Evolutionary conservation across 768 basidiomycete genomes (phyloP).

Genomic region (Gloeostereum incarnatum): DNA sequence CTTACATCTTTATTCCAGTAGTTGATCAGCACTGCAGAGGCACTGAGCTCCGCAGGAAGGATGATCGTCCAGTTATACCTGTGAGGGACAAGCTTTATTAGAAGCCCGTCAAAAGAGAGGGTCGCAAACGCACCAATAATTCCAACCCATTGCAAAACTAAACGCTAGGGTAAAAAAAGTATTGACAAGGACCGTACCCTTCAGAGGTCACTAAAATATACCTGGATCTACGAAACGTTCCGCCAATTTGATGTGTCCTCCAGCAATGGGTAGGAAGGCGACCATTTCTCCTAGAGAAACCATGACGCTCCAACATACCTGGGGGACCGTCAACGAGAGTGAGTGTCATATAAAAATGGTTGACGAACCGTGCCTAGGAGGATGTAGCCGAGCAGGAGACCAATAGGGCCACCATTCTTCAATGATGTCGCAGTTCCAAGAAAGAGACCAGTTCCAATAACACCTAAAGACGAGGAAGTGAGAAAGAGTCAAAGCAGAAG

Average conservation of each 20-base stretch:
- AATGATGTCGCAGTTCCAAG: conserved; percentile 32
- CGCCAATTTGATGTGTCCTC: conserved; percentile 73
- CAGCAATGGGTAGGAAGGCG: conserved; percentile 68
- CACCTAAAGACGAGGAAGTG: conserved; percentile 28
- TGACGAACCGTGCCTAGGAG: conserved; percentile 62
- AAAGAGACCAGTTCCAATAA: conserved; percentile 58
- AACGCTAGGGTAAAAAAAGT: conserved; percentile 1
- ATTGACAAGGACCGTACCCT: conserved; percentile 31
- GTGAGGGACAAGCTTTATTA: background rate
- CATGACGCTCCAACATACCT: too few relatives aligned
- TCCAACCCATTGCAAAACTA: conserved; percentile 39
- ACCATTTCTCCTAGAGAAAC: conserved; percentile 60
- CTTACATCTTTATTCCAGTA: conserved; percentile 53
- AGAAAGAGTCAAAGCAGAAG: background rate
- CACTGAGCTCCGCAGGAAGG: conserved; percentile 65
- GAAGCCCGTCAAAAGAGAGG: background rate
- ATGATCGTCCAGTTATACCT: conserved; percentile 59
- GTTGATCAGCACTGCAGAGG: conserved; percentile 67
- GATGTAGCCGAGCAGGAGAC: conserved; percentile 64
- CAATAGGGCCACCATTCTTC: conserved; percentile 52
- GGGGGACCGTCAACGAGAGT: background rate
- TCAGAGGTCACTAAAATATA: conserved; percentile 20
- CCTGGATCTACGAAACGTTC: conserved; percentile 77
- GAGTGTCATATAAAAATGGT: conserved; percentile 27
- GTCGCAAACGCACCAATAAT: conserved; percentile 30